Evolutionary conservation across 345 rosid genomes (phyloP), one percentile per base, ranked within the genome.

Genomic region (Diplotaxis tenuifolia): DNA sequence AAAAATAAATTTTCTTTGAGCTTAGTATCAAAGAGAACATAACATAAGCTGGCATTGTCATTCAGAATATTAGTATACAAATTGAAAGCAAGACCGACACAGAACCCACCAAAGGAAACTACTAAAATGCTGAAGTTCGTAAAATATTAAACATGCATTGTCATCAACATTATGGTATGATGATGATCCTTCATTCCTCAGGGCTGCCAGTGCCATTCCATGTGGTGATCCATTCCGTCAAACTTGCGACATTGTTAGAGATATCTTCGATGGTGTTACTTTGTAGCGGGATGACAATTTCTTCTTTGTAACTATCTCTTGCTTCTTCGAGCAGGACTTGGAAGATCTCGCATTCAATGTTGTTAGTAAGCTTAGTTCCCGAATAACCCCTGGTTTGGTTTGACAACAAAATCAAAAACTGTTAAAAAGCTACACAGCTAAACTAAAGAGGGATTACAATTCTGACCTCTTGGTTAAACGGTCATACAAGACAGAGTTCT

Each of bases 311-410:
- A 77, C 96, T 89, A 5, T 91, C 95, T 32, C 68, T 82, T 0
- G 98, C 97, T 83, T 93, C 98, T 78, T 93, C 96, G 31, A 91
- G 82, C 71, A 89, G 45, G 14, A 89, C 81, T 84, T 84, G 90
- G 56, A 86, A 91, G 58, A 89, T 89, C 71, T 93, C 97, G 32
- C 98, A 89, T 36, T 91, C 93, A 7, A 94, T 69, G 62, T 95
- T 95, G 92, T 89, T 91, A 0, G 84, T 74, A 31, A 89, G 88
- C 89, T 92, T 91, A 7, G 78, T 67, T 70, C 84, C 86, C 0
- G 92, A 63, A 58, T 91, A 91, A 1, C 90, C 95, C 76, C 97
- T 91, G 85, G 49, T 62, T 59, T 23, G 64, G 29, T 45, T 57
- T 60, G 20, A 68, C 12, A 42, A 57, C 4, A 47, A 5, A n/a